Base-by-base conservation (phyloP, 1,284 basidiomycete species). In the Rhodotorula sp. region DNA sequence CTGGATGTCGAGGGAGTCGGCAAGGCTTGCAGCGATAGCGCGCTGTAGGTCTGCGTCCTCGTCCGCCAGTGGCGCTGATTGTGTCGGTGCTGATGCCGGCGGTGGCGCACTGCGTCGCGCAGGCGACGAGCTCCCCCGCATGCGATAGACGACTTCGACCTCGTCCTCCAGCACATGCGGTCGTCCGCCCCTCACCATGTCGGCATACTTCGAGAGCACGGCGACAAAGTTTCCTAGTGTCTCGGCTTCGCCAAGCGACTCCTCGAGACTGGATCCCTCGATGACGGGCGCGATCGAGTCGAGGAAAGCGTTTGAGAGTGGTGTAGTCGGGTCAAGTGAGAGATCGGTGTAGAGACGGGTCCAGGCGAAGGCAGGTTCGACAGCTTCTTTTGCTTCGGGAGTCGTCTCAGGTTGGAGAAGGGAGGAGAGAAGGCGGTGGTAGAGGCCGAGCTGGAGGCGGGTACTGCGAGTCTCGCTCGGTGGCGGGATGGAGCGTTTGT, bases 391-490 rank as follows among this genome's bases (percentile, higher is more conserved):
- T 1, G 30, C 30, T 4, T 28, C 56, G 20, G 16, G 47, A 28
- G 18, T 26, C 10, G 62, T 52, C 48, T 65, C 63, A 5, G 52
- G 56, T 5, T 44, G 53, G n/a, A 72, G 26, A 15, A 72, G 50
- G 3, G 66, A 64, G 26, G 70, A 62, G 37, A 75, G 68, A 16
- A 77, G 61, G 9, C 66, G 68, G 46, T 74, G 71, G 62, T 77
- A 77, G 18, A 77, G 75, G 72, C 75, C 74, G 15, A 76, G 62
- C 54, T 77, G 76, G 11, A 73, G 54, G 1, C 69, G 64, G n/a
- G 67, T 61, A 18, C 70, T 48, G 8, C 50, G 52, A 6, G 69
- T 58, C n/a, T 72, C 70, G 26, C 53, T 9, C 26, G 59, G 40
- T 1, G 69, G 30, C 1, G 73, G 68, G 5, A 70, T 59, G 1